Evolutionary conservation across 108 stramenopile genomes (phyloP).

Genomic region (Schizochytrium sp.): DNA sequence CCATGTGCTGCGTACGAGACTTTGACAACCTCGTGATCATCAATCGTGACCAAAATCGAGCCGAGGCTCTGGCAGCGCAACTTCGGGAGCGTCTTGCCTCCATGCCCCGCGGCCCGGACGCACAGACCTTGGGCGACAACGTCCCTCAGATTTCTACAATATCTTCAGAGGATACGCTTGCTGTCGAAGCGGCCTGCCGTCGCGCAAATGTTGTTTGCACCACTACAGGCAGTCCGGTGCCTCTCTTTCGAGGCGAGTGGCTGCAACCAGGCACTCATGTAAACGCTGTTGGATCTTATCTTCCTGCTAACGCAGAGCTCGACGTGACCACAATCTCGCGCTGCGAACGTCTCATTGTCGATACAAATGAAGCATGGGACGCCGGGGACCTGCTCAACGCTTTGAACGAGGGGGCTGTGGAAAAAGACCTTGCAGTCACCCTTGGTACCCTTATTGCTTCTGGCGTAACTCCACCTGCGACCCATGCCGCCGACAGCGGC

Average conservation of each 20-base stretch:
- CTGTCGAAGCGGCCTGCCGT: neutral
- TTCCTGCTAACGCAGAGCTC: neutral
- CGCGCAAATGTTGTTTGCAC: neutral
- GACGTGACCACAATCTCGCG: neutral
- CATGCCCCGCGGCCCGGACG: neutral
- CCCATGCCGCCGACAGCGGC: neutral
- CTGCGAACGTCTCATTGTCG: neutral
- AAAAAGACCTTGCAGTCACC: neutral
- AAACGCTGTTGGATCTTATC: slow-evolving; percentile 7
- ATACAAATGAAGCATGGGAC: neutral
- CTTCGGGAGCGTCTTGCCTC: neutral
- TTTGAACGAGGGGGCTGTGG: neutral
- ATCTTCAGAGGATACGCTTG: neutral
- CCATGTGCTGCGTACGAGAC: slow-evolving; percentile 10
- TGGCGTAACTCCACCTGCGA: too few relatives aligned
- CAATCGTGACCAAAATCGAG: neutral
- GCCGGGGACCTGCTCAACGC: neutral
- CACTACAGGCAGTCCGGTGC: neutral
- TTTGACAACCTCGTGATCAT: neutral
- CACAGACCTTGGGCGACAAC: neutral
- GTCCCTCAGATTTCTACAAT: neutral
- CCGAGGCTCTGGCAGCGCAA: neutral
- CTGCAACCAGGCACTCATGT: neutral
- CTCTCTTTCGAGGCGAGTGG: neutral
- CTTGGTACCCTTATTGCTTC: neutral